Percentiles rank a stretch among this genome's conserved stretches.
Evolutionary conservation across 257 asterid species (phyloP).

Genomic region (Rauvolfia tetraphylla): DNA sequence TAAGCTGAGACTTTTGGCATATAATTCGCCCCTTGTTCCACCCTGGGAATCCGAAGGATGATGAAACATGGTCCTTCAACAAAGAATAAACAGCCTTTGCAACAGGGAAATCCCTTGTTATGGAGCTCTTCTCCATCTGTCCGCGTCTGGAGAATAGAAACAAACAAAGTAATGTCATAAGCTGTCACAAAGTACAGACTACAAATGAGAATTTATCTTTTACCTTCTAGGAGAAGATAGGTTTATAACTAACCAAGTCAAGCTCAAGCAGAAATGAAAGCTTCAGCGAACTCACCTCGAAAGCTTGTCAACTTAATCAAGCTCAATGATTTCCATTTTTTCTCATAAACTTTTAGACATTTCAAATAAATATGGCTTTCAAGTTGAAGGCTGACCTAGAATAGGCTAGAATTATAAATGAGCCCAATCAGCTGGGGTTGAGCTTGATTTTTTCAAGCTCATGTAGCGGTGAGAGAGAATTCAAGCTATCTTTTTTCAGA

Average conservation of each 20-base stretch:
- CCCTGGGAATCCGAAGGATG: constrained; percentile 78
- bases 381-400: background rate
- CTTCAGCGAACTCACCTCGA: background rate
- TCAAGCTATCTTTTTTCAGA: background rate
- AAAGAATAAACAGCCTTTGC: constrained; percentile 79
- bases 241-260: background rate
- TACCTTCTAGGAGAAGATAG: background rate
- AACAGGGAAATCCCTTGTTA: constrained; percentile 72
- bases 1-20: constrained; percentile 80
- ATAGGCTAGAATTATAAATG: background rate
- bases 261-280: background rate
- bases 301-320: background rate
- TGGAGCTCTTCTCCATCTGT: constrained; percentile 80
- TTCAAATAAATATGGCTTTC: background rate
- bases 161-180: background rate
- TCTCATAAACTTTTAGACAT: background rate
- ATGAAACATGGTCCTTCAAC: constrained; percentile 61
- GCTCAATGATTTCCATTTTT: background rate
- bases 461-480: too few relatives aligned
- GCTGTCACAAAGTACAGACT: background rate
- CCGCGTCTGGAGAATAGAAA: constrained; percentile 60
- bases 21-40: constrained; percentile 90
- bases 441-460: background rate
- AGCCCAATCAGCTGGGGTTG: background rate
- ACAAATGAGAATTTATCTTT: background rate